These are phyloP conservation scores for Prunus campanulata DNA, from an alignment of 306 rosid genomes.

Conservation along the genomic window DNA sequence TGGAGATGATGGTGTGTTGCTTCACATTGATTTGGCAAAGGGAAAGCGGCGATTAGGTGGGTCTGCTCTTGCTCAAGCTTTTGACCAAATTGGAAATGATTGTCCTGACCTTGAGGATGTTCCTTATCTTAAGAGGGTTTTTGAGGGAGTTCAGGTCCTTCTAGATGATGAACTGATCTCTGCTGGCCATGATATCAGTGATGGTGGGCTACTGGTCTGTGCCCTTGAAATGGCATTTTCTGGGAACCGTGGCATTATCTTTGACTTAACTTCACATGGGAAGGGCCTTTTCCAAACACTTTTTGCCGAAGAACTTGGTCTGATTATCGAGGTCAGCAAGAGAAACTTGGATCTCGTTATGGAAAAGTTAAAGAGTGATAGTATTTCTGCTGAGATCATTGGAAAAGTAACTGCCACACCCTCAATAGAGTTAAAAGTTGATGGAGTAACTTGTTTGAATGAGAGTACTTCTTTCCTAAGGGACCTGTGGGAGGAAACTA, in stretches of 20 bases:
- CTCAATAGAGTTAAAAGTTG: conserved; percentile 54
- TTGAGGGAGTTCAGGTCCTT: conserved; percentile 80
- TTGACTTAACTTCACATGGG: conserved; percentile 56
- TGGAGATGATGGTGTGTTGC: conserved; percentile 65
- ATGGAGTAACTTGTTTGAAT: conserved; percentile 50
- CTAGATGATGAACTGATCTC: conserved; percentile 66
- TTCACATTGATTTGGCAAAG: conserved; percentile 72
- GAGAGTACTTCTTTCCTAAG: conserved; percentile 58
- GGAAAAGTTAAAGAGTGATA: conserved; percentile 40
- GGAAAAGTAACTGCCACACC: conserved; percentile 63
- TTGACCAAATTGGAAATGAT: conserved; percentile 79
- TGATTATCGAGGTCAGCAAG: conserved; percentile 73
- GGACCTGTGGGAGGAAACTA: conserved; percentile 85
- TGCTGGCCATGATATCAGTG: conserved; percentile 94
- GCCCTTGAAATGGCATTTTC: conserved; percentile 96
- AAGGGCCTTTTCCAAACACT: conserved; percentile 66
- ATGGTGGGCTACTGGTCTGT: conserved; percentile 78
- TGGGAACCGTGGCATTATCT: conserved; percentile 63
- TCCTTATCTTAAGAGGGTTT: conserved; percentile 69
- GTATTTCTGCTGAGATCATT: conserved; percentile 51
- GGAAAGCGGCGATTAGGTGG: conserved; percentile 86
- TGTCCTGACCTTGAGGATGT: conserved; percentile 83
- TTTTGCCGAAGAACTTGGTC: conserved; percentile 85
- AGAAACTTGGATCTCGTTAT: conserved; percentile 45
- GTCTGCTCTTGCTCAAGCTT: conserved; percentile 85